A percentile compares a stretch with the other conserved stretches of the same genome.
These are phyloP conservation scores for Diaporthe vaccinii DNA, from an alignment of 2,329 filamentous ascomycete species.

Conservation along the genomic window DNA sequence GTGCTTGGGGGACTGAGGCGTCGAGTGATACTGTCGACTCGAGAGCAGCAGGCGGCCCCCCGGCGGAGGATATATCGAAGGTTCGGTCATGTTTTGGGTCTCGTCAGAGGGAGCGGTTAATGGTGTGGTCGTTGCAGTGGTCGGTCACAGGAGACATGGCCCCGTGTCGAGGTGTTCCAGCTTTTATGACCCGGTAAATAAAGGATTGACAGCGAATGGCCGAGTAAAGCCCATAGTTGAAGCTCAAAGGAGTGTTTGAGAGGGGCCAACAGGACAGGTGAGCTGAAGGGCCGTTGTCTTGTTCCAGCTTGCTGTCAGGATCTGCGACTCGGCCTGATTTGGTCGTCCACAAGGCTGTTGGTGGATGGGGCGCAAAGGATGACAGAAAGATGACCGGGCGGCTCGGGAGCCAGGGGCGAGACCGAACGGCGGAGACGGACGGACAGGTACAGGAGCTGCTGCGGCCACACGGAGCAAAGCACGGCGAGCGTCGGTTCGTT, in stretches of 20 bases:
- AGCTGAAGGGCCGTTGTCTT: slow-evolving; percentile 12
- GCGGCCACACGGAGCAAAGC: slow-evolving; percentile 31
- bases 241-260: slow-evolving; percentile 27
- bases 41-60: slow-evolving; percentile 53
- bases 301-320: slow-evolving; percentile 24
- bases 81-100: slow-evolving; percentile 52
- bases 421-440: slow-evolving; percentile 25
- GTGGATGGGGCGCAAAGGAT: slow-evolving; percentile 9
- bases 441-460: slow-evolving; percentile 35
- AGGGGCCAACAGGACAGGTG: not conserved
- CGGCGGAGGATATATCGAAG: slow-evolving; percentile 50
- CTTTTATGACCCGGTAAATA: slow-evolving; percentile 42
- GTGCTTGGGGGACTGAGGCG: slow-evolving; percentile 61
- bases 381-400: slow-evolving; percentile 25
- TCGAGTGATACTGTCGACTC: slow-evolving; percentile 55
- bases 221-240: slow-evolving; percentile 40
- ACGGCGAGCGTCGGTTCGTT: slow-evolving; percentile 37
- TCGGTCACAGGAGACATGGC: slow-evolving; percentile 41
- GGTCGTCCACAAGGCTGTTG: not conserved
- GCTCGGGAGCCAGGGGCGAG: slow-evolving; percentile 35
- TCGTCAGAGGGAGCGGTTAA: slow-evolving; percentile 18
- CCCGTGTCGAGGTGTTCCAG: slow-evolving; percentile 35
- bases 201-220: slow-evolving; percentile 37
- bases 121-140: slow-evolving; percentile 35
- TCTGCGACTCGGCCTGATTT: not conserved